Evolutionary conservation across 345 rosid genomes (phyloP).

Genomic region (Atalantia buxifolia): DNA sequence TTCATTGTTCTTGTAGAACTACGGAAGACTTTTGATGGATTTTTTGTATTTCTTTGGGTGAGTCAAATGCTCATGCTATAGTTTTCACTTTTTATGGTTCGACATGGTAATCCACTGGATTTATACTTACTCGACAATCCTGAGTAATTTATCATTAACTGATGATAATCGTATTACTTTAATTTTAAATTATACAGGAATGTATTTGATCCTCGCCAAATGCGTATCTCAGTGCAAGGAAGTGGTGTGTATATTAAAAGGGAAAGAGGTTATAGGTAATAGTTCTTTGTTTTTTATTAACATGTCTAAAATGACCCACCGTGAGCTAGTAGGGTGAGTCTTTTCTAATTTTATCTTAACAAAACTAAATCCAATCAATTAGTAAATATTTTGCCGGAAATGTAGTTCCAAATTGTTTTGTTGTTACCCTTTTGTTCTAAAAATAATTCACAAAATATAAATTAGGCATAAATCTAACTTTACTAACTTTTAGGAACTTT

Average conservation of each 20-base stretch:
- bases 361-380: neutral
- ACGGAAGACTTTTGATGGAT: slow-evolving; percentile 94
- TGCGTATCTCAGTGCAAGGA: slow-evolving; percentile 94
- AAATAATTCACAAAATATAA: too few species aligned
- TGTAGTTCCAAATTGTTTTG: neutral
- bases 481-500: too few species aligned
- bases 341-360: neutral
- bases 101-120: neutral
- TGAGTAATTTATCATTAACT: neutral
- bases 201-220: slow-evolving; percentile 98
- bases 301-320: neutral
- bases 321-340: neutral
- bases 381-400: neutral
- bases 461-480: neutral
- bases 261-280: slow-evolving; percentile 93
- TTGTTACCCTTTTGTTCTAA: neutral
- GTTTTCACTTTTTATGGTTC: slow-evolving; percentile 13
- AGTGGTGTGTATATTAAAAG: slow-evolving; percentile 82
- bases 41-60: slow-evolving; percentile 98
- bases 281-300: slow-evolving; percentile 3
- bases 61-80: slow-evolving; percentile 32
- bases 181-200: slow-evolving; percentile 50
- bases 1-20: slow-evolving; percentile 57
- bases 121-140: neutral
- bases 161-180: neutral